Evolutionary conservation across 208 protist species (phyloP).

Genomic region (Angomonas deanei): DNA sequence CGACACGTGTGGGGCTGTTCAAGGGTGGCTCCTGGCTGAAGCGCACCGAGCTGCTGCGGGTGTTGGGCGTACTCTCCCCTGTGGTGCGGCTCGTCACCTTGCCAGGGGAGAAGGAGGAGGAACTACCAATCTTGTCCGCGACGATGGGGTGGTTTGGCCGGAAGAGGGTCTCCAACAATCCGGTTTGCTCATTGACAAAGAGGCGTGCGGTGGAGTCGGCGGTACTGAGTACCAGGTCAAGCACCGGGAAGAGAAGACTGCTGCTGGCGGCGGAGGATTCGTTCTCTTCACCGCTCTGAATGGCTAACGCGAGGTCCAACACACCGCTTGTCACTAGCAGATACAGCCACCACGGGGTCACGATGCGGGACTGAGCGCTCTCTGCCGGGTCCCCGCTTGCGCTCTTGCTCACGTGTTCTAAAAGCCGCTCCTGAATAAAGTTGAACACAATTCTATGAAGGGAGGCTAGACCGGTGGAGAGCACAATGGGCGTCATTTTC

Average conservation of each 20-base stretch:
- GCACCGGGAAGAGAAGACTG: too few species aligned
- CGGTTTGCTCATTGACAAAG: neutral
- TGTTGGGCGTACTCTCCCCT: neutral
- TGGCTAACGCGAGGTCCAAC: constrained; percentile 4
- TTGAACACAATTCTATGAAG: constrained; percentile 5
- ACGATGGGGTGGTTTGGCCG: neutral
- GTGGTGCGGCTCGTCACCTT: neutral
- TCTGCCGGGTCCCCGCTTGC: neutral
- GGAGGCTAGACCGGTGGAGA: neutral
- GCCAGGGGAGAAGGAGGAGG: neutral
- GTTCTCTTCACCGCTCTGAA: constrained; percentile 2
- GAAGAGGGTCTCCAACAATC: neutral
- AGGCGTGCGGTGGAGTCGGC: neutral
- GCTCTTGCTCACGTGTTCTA: neutral
- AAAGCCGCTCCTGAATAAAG: constrained; percentile 6
- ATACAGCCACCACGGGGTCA: constrained; percentile 17
- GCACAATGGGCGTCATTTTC: neutral
- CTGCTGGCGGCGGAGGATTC: neutral
- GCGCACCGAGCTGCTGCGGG: neutral
- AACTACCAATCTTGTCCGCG: neutral
- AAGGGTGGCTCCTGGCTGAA: neutral
- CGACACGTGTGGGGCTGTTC: neutral
- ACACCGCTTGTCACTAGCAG: constrained; percentile 12
- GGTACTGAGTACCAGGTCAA: neutral
- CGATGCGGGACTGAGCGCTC: neutral